Evolutionary conservation across 495 filamentous ascomycete species (phyloP).

Genomic region (Aspergillus panamensis): DNA sequence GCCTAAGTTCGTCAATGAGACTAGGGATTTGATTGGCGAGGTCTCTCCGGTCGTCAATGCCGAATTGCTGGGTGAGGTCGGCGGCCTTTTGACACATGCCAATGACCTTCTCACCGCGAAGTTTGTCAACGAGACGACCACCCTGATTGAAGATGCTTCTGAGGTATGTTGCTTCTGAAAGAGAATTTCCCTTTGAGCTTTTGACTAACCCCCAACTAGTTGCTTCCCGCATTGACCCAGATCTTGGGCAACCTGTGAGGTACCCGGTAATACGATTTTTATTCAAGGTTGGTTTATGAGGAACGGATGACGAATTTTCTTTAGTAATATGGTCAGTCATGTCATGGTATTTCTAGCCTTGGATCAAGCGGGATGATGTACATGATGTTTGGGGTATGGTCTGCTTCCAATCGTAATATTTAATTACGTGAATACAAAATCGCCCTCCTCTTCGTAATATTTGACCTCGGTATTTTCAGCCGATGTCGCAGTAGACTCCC

Average conservation of each 20-base stretch:
- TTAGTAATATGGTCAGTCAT: conserved; percentile 17
- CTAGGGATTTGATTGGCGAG: conserved; percentile 35
- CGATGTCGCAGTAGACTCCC: too few species aligned
- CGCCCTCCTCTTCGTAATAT: too few species aligned
- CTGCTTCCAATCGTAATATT: too few species aligned
- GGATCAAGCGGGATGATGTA: neutral
- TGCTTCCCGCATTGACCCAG: conserved; percentile 31
- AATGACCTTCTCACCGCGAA: conserved; percentile 36
- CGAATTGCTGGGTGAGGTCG: conserved; percentile 40
- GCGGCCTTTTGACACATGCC: conserved; percentile 39
- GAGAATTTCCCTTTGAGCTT: conserved; percentile 5
- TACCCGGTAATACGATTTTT: neutral
- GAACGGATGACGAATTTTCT: conserved; percentile 17
- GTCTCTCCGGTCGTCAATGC: conserved; percentile 44
- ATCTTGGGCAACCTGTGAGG: conserved; percentile 29
- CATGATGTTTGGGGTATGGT: neutral
- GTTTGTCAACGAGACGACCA: conserved; percentile 46
- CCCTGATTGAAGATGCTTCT: conserved; percentile 47
- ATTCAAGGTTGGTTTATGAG: conserved; percentile 13
- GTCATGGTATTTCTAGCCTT: conserved; percentile 6
- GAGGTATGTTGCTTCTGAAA: conserved; percentile 35
- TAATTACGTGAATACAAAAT: too few species aligned
- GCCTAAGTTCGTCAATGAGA: conserved; percentile 40
- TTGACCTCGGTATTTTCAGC: too few species aligned
- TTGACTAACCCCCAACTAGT: conserved; percentile 17